phyloP scores from a whole-genome alignment of 192 early-diverging fungal genomes.

The Pilaira anomala region DNA sequence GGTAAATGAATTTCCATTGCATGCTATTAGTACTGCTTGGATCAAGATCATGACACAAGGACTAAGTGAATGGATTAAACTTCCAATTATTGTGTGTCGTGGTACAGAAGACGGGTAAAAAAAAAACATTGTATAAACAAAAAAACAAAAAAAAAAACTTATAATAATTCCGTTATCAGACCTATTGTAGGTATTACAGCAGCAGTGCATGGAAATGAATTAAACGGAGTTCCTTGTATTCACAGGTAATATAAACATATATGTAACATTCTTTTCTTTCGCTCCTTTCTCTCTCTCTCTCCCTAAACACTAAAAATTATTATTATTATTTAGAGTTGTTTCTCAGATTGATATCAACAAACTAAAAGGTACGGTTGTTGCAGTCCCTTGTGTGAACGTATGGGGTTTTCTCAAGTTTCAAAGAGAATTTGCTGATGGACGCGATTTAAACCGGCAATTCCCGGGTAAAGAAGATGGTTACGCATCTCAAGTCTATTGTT shows the following conservation, averaged over 20 bases:
- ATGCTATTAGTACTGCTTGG: conserved; percentile 57
- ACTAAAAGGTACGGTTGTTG: conserved; percentile 80
- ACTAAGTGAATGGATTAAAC: conserved; percentile 55
- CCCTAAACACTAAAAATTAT: neutral
- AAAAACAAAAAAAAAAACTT: neutral
- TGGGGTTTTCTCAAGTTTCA: conserved; percentile 76
- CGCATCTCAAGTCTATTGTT: conserved; percentile 78
- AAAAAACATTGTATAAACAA: neutral
- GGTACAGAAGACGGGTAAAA: conserved; percentile 29
- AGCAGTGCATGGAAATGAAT: conserved; percentile 87
- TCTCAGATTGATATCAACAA: conserved; percentile 66
- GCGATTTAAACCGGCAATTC: conserved; percentile 82
- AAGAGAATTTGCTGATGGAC: conserved; percentile 83
- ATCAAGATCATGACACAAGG: conserved; percentile 70
- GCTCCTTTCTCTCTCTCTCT: too few relatives aligned
- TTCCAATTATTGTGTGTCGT: conserved; percentile 34
- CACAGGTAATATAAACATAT: conserved; percentile 46
- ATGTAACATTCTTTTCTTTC: neutral
- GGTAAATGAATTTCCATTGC: conserved; percentile 55
- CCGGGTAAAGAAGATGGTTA: conserved; percentile 72
- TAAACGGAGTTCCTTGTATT: conserved; percentile 88
- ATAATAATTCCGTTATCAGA: conserved; percentile 12
- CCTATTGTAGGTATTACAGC: conserved; percentile 57
- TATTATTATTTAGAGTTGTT: conserved; percentile 45
- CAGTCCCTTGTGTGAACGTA: conserved; percentile 82